phyloP scores from a whole-genome alignment of 2,329 filamentous ascomycete species.

The Penicillium italicum region DNA sequence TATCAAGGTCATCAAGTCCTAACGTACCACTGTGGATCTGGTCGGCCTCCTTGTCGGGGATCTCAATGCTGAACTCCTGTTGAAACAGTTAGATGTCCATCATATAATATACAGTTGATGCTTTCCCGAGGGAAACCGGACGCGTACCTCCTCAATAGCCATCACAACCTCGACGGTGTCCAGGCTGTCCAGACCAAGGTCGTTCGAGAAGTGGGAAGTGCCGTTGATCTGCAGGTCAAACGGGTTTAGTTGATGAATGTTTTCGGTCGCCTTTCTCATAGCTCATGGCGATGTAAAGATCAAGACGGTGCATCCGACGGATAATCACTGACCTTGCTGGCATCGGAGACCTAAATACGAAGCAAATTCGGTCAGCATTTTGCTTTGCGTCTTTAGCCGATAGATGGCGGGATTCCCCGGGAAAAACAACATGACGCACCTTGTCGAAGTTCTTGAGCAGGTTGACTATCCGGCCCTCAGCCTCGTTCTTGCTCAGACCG shows the following conservation, averaged over 20 bases:
- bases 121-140: conserved; percentile 12
- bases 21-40: conserved; percentile 84
- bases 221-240: conserved; percentile 65
- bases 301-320: conserved; percentile 3
- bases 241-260: conserved; percentile 21
- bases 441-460: conserved; percentile 97
- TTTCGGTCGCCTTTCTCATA: conserved; percentile 2
- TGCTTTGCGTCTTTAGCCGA: background rate
- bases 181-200: conserved; percentile 93
- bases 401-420: conserved; percentile 1
- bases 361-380: conserved; percentile 4
- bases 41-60: conserved; percentile 95
- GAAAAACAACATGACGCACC: conserved; percentile 51
- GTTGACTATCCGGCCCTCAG: conserved; percentile 87
- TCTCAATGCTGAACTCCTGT: conserved; percentile 86
- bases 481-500: conserved; percentile 75
- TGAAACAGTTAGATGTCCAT: conserved; percentile 17
- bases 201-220: conserved; percentile 88
- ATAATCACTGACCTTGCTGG: conserved; percentile 38
- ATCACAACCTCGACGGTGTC: conserved; percentile 99
- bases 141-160: conserved; percentile 91
- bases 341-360: conserved; percentile 34
- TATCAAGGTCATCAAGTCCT: background rate
- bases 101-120: conserved; percentile 1
- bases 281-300: conserved; percentile 4